phyloP scores from a whole-genome alignment of 768 basidiomycete species.

The Lactarius sp. region DNA sequence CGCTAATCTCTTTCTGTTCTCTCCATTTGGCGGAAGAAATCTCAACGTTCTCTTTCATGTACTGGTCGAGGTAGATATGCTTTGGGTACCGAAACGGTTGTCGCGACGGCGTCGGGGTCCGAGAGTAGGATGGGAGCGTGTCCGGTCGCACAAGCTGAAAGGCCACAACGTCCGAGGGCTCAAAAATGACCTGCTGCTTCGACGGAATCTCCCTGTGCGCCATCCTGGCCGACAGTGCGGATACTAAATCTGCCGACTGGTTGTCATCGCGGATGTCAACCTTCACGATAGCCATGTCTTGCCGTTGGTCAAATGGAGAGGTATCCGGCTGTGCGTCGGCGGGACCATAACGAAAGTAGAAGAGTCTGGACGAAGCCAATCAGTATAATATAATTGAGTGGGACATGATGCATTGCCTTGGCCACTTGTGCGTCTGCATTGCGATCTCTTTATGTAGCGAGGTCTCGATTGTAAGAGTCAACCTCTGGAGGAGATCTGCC shows the following conservation, averaged over 20 bases:
- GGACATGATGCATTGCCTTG: slow-evolving; percentile 30
- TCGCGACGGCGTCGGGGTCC: slow-evolving; percentile 22
- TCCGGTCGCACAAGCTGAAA: slow-evolving; percentile 45
- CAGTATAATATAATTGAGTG: slow-evolving; percentile 18
- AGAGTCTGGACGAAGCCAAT: slow-evolving; percentile 35
- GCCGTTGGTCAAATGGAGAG: slow-evolving; percentile 27
- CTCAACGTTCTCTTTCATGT: slow-evolving; percentile 53
- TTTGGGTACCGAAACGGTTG: slow-evolving; percentile 54
- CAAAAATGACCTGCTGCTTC: slow-evolving; percentile 55
- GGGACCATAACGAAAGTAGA: slow-evolving; percentile 54
- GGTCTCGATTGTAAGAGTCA: slow-evolving; percentile 43
- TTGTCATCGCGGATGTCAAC: slow-evolving; percentile 44
- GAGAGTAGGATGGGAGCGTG: slow-evolving; percentile 25
- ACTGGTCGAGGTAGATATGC: slow-evolving; percentile 67
- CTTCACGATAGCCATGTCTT: slow-evolving; percentile 44
- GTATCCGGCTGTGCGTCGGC: slow-evolving; percentile 36
- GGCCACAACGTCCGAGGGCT: slow-evolving; percentile 57
- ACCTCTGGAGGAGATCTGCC: slow-evolving; percentile 46
- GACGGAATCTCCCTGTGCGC: slow-evolving; percentile 24
- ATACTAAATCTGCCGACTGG: slow-evolving; percentile 55
- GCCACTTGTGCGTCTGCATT: slow-evolving; percentile 38
- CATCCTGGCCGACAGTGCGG: slow-evolving; percentile 34
- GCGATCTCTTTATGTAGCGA: slow-evolving; percentile 16
- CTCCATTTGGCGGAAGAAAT: slow-evolving; percentile 36
- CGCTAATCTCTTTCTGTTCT: slow-evolving; percentile 38